Conservation (phyloP, 352 stramenopile species). For the Blastocystis sp. region DNA sequence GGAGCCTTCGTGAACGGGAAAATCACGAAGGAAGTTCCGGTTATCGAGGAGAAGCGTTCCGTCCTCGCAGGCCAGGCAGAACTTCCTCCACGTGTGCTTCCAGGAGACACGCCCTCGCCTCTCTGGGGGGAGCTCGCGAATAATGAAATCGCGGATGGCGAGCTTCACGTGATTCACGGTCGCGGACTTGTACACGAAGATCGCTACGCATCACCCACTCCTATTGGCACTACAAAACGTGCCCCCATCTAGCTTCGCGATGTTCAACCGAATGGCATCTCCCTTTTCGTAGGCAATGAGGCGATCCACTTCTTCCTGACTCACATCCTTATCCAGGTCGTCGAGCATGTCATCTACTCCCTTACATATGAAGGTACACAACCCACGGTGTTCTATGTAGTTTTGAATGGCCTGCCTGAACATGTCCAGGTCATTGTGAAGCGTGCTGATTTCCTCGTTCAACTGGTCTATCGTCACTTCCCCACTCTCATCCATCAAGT, state of each 20-base stretch:
- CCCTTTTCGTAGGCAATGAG: conserved; percentile 63
- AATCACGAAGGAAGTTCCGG: conserved; percentile 49
- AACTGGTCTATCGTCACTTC: conserved; percentile 9
- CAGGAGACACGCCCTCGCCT: conserved; percentile 31
- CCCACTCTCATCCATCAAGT: conserved; percentile 9
- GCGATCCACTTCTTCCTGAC: conserved; percentile 64
- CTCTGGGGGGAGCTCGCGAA: conserved; percentile 1
- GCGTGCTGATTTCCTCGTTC: conserved; percentile 16
- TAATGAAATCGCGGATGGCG: conserved; percentile 53
- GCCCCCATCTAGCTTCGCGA: conserved; percentile 40
- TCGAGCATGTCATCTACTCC: conserved; percentile 42
- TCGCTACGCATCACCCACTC: background rate
- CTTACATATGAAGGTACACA: background rate
- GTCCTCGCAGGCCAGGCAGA: conserved; percentile 45
- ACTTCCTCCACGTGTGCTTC: conserved; percentile 56
- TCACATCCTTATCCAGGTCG: conserved; percentile 44
- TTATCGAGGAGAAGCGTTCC: conserved; percentile 35
- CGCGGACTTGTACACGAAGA: conserved; percentile 42
- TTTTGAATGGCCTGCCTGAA: background rate
- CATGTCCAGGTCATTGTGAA: conserved; percentile 19
- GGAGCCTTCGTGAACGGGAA: conserved; percentile 46
- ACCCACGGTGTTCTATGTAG: conserved; percentile 29
- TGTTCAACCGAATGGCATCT: conserved; percentile 39
- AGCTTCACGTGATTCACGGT: conserved; percentile 61
- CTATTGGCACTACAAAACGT: conserved; percentile 21